Evolutionary conservation across 257 asterid species (phyloP), one percentile per base, ranked within the genome.

Genomic region (Verbena officinalis): DNA sequence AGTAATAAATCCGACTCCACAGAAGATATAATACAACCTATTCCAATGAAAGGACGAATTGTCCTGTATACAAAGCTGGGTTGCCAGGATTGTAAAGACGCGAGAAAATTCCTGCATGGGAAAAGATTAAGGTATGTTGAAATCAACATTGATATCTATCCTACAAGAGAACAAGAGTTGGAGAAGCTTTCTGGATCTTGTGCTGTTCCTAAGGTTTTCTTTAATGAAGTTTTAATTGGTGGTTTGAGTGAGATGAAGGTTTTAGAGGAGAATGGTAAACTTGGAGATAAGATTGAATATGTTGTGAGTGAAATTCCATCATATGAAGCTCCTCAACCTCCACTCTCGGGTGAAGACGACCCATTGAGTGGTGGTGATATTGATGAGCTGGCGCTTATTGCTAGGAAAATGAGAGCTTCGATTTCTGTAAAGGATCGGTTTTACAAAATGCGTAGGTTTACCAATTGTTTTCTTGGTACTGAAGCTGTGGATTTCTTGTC

Each of bases 321-420:
- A 7, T 78, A 70, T 75, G 90, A 88, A 78, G 94, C 95, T 66
- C 96, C 96, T 58, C 61, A 84, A 57, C 95, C 98, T n/a, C 98
- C 98, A 40, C 84, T 91, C 56, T 88, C 98, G 19, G 98, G 96
- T 75, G 98, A 91, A 79, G 98, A 91, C 84, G 98, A 88, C 70
- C 42, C 79, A 62, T 83, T 90, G 34, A 83, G 84, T 59, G 81
- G 83, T 57, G 98, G 94, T 73, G 73, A 86, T 73, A 65, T 86
- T 7, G 98, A 91, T 69, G 98, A 91, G 73, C 84, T 91, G 38
- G 96, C 98, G 46, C 83, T 88, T 75, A 77, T 91, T 14, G 94
- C 77, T 81, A 77, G 80, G 53, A 91, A 88, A 78, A 88, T 91
- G 96, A 86, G 83, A 73, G 88, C 75, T 23, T 57, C 73, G 13